Evolutionary conservation across 129 eudicot species (phyloP).

Genomic region (Chrysanthemum makinoi): DNA sequence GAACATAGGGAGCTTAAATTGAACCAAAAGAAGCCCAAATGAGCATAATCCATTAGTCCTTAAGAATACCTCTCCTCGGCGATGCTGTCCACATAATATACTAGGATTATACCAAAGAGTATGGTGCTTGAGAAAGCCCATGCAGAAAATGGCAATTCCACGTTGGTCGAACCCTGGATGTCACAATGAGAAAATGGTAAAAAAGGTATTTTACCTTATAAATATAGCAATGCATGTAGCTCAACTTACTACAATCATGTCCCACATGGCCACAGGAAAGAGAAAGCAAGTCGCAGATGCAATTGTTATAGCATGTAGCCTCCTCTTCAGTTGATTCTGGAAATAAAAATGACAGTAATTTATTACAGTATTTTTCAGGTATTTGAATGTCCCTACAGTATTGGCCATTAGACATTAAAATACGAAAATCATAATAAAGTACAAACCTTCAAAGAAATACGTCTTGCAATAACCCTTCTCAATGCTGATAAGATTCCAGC

Average conservation of each 20-base stretch:
- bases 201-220: background rate
- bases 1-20: too few species aligned
- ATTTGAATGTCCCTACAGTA: too few species aligned
- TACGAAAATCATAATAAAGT: background rate
- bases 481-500: constrained; percentile 96
- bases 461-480: constrained; percentile 84
- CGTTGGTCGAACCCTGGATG: constrained; percentile 66
- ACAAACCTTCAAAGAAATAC: constrained; percentile 86
- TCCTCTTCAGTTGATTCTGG: constrained; percentile 90
- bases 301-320: constrained; percentile 88
- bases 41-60: background rate
- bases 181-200: constrained; percentile 7
- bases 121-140: constrained; percentile 84
- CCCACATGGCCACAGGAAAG: constrained; percentile 99
- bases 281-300: constrained; percentile 94
- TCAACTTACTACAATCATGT: constrained; percentile 49
- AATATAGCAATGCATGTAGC: constrained; percentile 20
- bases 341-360: background rate
- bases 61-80: constrained; percentile 84
- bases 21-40: background rate
- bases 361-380: background rate
- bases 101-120: constrained; percentile 70
- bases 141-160: constrained; percentile 74
- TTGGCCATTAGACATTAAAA: background rate
- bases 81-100: constrained; percentile 79